phyloP scores from a whole-genome alignment of 768 basidiomycete species.

The Tylopilus rubrobrunneus region DNA sequence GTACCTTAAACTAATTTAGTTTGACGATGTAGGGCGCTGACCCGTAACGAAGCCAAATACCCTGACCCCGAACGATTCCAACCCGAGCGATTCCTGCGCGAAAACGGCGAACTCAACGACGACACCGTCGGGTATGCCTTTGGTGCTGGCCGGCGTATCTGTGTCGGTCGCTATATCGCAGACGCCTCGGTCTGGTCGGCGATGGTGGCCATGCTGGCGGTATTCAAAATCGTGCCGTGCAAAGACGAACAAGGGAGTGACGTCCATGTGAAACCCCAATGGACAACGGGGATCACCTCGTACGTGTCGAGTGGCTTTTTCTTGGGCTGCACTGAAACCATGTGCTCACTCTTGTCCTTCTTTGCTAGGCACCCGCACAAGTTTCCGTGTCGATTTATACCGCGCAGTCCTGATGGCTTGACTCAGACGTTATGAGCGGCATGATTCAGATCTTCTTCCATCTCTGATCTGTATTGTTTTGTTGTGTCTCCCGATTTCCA shows the following conservation, averaged over 20 bases:
- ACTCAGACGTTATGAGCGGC: conserved; percentile 17
- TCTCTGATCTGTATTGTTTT: background rate
- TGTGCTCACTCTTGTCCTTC: background rate
- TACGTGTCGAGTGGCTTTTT: conserved; percentile 11
- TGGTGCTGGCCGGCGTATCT: conserved; percentile 37
- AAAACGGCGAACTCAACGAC: conserved; percentile 20
- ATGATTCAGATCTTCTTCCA: background rate
- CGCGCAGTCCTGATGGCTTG: conserved; percentile 19
- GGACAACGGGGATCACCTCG: conserved; percentile 27
- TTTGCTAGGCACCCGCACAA: conserved; percentile 19
- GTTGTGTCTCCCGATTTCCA: background rate
- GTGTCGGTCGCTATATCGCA: conserved; percentile 42
- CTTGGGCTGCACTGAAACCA: background rate
- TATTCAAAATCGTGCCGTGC: conserved; percentile 32
- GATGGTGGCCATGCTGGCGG: conserved; percentile 31
- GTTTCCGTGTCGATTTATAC: conserved; percentile 26
- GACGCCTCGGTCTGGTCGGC: conserved; percentile 38
- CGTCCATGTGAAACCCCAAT: conserved; percentile 18
- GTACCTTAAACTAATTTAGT: background rate
- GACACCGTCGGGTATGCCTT: conserved; percentile 31
- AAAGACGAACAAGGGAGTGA: conserved; percentile 25
- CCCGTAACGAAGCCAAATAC: conserved; percentile 34
- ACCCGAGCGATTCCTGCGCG: conserved; percentile 34
- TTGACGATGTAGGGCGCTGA: conserved; percentile 25
- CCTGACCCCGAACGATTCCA: conserved; percentile 31